Evolutionary conservation across 768 basidiomycete species (phyloP).

Genomic region (Amanita thiersii): DNA sequence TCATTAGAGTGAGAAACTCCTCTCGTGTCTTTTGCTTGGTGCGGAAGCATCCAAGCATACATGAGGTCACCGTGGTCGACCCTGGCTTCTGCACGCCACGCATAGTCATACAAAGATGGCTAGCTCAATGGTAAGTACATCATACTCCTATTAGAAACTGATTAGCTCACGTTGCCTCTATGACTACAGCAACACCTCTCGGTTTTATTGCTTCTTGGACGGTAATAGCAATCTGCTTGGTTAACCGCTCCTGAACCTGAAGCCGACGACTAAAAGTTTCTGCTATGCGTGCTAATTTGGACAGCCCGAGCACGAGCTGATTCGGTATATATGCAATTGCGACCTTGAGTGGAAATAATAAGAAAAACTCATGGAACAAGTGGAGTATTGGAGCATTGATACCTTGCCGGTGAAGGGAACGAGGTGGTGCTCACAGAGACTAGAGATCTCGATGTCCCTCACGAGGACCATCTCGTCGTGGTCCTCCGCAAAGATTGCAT

Average conservation of each 20-base stretch:
- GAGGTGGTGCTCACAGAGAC: slow-evolving; percentile 96
- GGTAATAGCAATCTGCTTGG: slow-evolving; percentile 96
- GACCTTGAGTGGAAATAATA: slow-evolving; percentile 45
- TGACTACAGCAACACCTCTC: slow-evolving; percentile 96
- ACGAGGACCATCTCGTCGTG: slow-evolving; percentile 99
- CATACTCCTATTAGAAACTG: neutral
- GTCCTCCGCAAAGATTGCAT: slow-evolving; percentile 96
- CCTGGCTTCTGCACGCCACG: slow-evolving; percentile 99
- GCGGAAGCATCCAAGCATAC: slow-evolving; percentile 98
- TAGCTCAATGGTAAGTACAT: slow-evolving; percentile 20
- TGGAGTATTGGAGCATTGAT: slow-evolving; percentile 10
- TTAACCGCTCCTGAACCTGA: slow-evolving; percentile 96
- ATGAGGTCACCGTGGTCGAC: slow-evolving; percentile 88
- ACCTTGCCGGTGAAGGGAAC: slow-evolving; percentile 98
- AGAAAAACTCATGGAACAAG: slow-evolving; percentile 12
- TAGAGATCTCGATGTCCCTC: slow-evolving; percentile 93
- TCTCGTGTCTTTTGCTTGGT: slow-evolving; percentile 98
- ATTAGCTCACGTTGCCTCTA: slow-evolving; percentile 86
- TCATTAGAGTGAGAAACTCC: slow-evolving; percentile 89
- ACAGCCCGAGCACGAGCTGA: slow-evolving; percentile 86
- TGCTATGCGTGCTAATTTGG: slow-evolving; percentile 93
- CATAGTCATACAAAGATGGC: slow-evolving; percentile 99
- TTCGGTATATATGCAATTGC: slow-evolving; percentile 98
- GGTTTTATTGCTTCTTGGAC: slow-evolving; percentile 98
- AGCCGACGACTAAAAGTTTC: slow-evolving; percentile 94